Base-by-base conservation (phyloP, 2,329 filamentous ascomycete genomes). In the Incumbomyces delicatus region DNA sequence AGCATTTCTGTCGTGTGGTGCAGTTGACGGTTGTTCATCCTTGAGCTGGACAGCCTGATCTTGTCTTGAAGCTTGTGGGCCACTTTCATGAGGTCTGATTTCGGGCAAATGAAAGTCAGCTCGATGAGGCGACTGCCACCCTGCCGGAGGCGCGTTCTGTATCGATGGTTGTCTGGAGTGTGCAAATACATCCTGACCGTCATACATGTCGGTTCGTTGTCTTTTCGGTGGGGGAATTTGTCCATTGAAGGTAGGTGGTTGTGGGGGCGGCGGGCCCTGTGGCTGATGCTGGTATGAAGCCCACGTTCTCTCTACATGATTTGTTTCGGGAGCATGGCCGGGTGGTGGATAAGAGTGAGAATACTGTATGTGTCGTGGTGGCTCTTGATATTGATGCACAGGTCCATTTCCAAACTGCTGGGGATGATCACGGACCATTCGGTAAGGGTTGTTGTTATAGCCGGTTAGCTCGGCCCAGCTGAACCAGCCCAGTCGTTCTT, bases 171-270 rank as follows among this genome's bases (percentile, higher is more conserved):
- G 42, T 17, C 42, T 22, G 10, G 33, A 37, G 16, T 45, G 42
- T 5, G 42, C 42, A 31, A 45, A 45, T 3, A 45, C 42, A 18
- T 45, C 42, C 22, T 45, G 42, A 14, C 42, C 42, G 30, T 45
- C 42, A 30, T 45, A 45, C 42, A 45, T 36, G 14, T 45, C 42
- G 14, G 42, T 37, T 13, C 42, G 42, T 35, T 45, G 42, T 31
- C 42, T 36, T 20, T 45, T 45, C 2, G 42, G 42, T 4, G 42
- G 42, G n/a, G 42, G 42, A n/a, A 45, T 38, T 16, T 22, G 33
- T 2, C 32, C 42, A 18, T 45, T 45, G 42, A 37, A 45, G 5
- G 38, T 18, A 22, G 18, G 42, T 20, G 42, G 33, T 18, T 35
- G 31, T 18, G 16, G 42, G 11, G 33, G 42, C 18, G 42, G 42